Conservation (phyloP, 768 basidiomycete genomes). For the Dentipellis sp. region DNA sequence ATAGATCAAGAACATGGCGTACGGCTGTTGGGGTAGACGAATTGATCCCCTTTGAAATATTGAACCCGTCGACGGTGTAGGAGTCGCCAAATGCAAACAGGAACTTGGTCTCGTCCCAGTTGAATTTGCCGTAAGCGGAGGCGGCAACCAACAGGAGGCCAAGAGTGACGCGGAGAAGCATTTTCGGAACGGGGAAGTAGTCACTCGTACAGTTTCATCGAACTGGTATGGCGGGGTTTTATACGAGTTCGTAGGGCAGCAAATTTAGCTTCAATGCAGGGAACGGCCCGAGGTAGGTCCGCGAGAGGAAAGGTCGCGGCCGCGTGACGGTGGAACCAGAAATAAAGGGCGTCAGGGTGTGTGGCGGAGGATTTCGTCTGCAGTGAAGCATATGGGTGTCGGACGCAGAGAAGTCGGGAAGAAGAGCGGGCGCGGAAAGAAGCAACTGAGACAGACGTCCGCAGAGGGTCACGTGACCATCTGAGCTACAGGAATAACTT, state of each 20-base stretch:
- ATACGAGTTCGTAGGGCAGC: neutral
- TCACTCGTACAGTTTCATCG: neutral
- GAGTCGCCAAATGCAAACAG: constrained; percentile 58
- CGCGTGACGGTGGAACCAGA: neutral
- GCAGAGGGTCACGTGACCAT: no score
- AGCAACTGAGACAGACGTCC: no score
- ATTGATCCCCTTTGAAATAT: constrained; percentile 45
- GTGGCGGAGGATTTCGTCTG: no score
- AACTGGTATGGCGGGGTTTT: neutral
- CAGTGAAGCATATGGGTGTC: no score
- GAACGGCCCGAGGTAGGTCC: neutral
- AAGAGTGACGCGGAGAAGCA: neutral
- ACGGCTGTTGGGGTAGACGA: constrained; percentile 44
- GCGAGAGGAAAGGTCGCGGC: neutral
- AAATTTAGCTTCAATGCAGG: neutral
- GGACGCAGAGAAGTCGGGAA: no score
- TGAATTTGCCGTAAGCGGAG: constrained; percentile 15
- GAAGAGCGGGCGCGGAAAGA: no score
- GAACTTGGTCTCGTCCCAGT: constrained; percentile 45
- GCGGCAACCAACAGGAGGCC: neutral
- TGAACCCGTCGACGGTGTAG: constrained; percentile 51
- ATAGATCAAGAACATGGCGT: constrained; percentile 12
- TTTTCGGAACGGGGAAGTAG: neutral
- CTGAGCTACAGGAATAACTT: no score
- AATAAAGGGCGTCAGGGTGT: no score